Evolutionary conservation across 139 green algal genomes (phyloP), one percentile per base, ranked within the genome.

Genomic region (Coelastrella sp.): DNA sequence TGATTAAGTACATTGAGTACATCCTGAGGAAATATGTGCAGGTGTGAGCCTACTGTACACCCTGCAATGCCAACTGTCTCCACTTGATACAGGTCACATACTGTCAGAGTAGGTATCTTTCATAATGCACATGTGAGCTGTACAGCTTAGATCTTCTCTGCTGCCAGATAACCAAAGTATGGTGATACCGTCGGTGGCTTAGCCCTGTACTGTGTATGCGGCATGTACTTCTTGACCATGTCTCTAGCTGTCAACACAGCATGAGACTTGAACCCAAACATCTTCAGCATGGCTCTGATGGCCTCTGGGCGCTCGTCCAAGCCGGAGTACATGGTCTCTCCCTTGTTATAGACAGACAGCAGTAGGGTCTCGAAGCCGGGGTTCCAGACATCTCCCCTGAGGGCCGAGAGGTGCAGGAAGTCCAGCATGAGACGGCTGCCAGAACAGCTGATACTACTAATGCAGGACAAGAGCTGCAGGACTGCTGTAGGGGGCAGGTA

Each of bases 361-460:
- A 67, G 68, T 50, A 85, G 63, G 11, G 79, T 85, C 21, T 85
- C 79, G 53, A 85, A 85, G 11, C 79, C 79, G 7, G 75, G 75
- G 75, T 82, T 8, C 75, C 75, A 82, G 2, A 59, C 21, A 13
- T 40, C 13, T 17, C 79, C 79, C 2, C 38, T 66, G 2, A 85
- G 79, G 5, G 27, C 34, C 40, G 63, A 74, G n/a, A 85, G 79
- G 62, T 86, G 59, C 81, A 96, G 89, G 83, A 95, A 96, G 87
- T 96, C 93, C 38, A 96, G 92, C 45, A 85, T 71, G 27, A 96
- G 43, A 59, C 85, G 87, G 85, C 64, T 87, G 68, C 87, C 78
- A 8, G 81, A 78, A 0, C 66, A 72, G 7, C 87, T 79, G 43
- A 87, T 35, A n/a, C 37, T 80, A n/a, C 81, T 66, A 25, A 94